Conservation (phyloP, 2,329 filamentous ascomycete species). For the Phialophora verrucosa region DNA sequence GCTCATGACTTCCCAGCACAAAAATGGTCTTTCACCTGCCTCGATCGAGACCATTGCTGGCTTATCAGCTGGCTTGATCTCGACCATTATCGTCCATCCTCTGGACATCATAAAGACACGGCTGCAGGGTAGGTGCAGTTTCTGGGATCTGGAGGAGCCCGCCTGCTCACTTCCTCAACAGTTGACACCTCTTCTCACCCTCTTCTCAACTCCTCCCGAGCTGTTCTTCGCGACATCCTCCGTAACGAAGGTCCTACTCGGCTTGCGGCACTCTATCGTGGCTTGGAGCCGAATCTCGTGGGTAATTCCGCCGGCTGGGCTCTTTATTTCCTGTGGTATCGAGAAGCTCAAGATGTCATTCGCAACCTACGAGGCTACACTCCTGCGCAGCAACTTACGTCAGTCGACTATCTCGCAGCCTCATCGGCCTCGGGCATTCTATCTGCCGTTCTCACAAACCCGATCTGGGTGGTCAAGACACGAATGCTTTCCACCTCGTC, state of each 20-base stretch:
- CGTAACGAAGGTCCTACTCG: slow-evolving; percentile 62
- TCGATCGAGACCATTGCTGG: slow-evolving; percentile 87
- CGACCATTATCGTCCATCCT: slow-evolving; percentile 86
- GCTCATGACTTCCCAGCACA: slow-evolving; percentile 47
- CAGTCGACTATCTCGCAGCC: slow-evolving; percentile 78
- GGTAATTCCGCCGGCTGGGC: slow-evolving; percentile 92
- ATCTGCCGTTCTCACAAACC: slow-evolving; percentile 86
- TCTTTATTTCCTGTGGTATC: slow-evolving; percentile 83
- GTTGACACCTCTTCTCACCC: slow-evolving; percentile 57
- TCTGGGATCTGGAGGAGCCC: neutral
- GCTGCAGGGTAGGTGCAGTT: slow-evolving; percentile 72
- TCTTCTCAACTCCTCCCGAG: slow-evolving; percentile 60
- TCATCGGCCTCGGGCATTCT: slow-evolving; percentile 72
- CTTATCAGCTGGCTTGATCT: slow-evolving; percentile 83
- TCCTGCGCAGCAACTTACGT: slow-evolving; percentile 49
- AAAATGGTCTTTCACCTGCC: slow-evolving; percentile 71
- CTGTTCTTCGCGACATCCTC: slow-evolving; percentile 59
- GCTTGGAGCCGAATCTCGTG: slow-evolving; percentile 85
- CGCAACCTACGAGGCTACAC: slow-evolving; percentile 47
- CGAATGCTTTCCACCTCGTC: slow-evolving; percentile 90
- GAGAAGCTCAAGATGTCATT: slow-evolving; percentile 63
- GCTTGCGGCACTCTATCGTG: slow-evolving; percentile 75
- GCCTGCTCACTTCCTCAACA: slow-evolving; percentile 50
- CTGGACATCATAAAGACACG: slow-evolving; percentile 96
- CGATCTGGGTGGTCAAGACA: slow-evolving; percentile 97